These are phyloP conservation scores for Mycena pura DNA, from an alignment of 768 basidiomycete genomes.

Conservation along the genomic window DNA sequence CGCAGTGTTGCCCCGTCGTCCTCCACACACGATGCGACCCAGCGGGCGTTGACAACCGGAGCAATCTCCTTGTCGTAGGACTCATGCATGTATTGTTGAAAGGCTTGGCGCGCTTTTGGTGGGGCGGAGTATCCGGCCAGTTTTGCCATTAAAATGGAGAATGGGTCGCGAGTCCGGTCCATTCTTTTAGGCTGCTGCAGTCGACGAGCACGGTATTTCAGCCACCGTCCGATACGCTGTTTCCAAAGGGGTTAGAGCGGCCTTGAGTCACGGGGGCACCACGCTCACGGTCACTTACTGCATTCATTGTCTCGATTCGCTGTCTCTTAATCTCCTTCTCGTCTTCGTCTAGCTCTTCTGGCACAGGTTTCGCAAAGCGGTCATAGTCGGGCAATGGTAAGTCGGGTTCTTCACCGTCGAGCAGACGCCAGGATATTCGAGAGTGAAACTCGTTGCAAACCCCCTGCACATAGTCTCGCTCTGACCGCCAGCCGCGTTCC, in stretches of 20 bases:
- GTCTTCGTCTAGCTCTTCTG: background rate
- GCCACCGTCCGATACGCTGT: background rate
- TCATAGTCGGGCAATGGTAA: background rate
- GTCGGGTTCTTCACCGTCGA: constrained; percentile 2
- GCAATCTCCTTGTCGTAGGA: background rate
- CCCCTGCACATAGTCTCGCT: background rate
- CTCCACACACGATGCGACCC: background rate
- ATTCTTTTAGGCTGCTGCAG: background rate
- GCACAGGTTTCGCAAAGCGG: background rate
- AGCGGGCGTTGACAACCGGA: background rate
- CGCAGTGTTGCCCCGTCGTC: background rate
- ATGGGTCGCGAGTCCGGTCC: background rate
- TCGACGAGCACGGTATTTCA: background rate
- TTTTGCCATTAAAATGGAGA: background rate
- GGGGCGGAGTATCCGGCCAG: background rate
- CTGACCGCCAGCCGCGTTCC: background rate
- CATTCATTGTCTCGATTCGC: background rate
- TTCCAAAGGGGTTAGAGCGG: background rate
- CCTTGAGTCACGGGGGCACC: background rate
- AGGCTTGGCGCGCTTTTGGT: background rate
- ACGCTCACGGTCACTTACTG: background rate
- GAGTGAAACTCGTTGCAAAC: constrained; percentile 6
- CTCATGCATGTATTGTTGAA: background rate
- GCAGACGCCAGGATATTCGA: background rate
- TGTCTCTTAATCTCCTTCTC: background rate